A percentile compares a stretch with the other conserved stretches of the same genome.
phyloP scores from a whole-genome alignment of 495 filamentous ascomycete species.

The Diplogelasinospora grovesii region DNA sequence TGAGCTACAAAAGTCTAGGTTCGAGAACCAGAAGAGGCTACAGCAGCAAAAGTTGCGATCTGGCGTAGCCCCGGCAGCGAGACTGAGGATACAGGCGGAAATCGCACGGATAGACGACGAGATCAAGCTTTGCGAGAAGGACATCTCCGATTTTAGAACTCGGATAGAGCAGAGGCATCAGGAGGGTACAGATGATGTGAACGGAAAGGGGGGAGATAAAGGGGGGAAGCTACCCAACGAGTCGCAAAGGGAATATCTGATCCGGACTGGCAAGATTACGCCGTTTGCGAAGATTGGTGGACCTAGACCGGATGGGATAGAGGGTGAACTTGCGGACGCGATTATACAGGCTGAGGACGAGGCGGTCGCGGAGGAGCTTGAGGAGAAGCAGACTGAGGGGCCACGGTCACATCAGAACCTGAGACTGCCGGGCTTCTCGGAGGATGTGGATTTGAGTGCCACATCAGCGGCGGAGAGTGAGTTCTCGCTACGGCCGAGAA shows the following conservation, averaged over 20 bases:
- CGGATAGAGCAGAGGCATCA: conserved; percentile 69
- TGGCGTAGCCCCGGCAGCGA: conserved; percentile 27
- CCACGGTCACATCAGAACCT: conserved; percentile 74
- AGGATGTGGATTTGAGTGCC: conserved; percentile 28
- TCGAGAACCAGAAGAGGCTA: conserved; percentile 35
- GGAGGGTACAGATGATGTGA: conserved; percentile 37
- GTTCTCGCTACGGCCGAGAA: conserved; percentile 44
- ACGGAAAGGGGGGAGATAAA: conserved; percentile 26
- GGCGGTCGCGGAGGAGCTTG: conserved; percentile 41
- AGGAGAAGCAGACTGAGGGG: conserved; percentile 51
- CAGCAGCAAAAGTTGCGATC: conserved; percentile 38
- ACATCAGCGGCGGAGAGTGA: conserved; percentile 38
- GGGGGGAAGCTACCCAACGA: conserved; percentile 66
- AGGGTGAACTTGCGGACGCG: conserved; percentile 60
- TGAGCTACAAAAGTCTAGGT: conserved; percentile 48
- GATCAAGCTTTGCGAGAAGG: conserved; percentile 53
- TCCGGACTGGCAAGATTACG: conserved; percentile 94
- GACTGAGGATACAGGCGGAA: conserved; percentile 52
- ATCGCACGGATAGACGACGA: conserved; percentile 55
- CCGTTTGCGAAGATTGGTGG: conserved; percentile 73
- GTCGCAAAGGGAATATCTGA: conserved; percentile 78
- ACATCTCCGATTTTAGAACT: conserved; percentile 67
- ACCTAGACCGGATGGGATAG: conserved; percentile 43
- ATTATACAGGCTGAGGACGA: conserved; percentile 71
- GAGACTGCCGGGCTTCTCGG: conserved; percentile 68